Evolutionary conservation across 73 alveolate species (phyloP), one percentile per base, ranked within the genome.

Genomic region (Tetrahymena borealis): DNA sequence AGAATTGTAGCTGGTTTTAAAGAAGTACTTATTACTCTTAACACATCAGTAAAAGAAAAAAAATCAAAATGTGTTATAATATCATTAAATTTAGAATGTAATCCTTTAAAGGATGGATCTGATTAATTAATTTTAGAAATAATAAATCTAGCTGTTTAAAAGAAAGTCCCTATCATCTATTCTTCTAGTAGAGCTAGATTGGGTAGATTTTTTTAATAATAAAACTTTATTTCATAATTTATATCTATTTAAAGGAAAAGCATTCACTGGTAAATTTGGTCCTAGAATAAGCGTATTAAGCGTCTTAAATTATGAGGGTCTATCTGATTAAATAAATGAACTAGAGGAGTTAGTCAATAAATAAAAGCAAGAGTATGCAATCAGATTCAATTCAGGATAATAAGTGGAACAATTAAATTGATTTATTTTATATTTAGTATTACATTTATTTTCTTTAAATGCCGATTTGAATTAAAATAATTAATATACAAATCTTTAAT

Each of bases 211-310:
- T n/a, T 7, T 8, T 7, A 15, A 10, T 13, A 1, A 60, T 60
- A 20, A 10, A 5, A 9, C 7, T 39, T 39, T 39, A 39, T 60
- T 20, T 60, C 9, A 3, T 60, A 1, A 60, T 24, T n/a, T 60
- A 24, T 60, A 2, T 60, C 28, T 20, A 12, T 39, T 18, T 60
- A 10, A 24, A 60, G 85, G 85, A 3, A 60, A 60, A 60, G 95
- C 95, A 4, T 93, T 79, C 79, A 39, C 93, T 39, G 95, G 95
- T 5, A 93, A 93, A 79, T 93, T 93, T 85, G 95, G 95, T 31
- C 93, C 95, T 24, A 93, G 91, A 85, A 93, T 93, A 16, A 85
- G 93, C 39, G 95, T 93, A 18, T 41, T 93, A n/a, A 93, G 95
- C 41, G 91, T 93, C 9, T 79, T 93, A 4, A 93, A 93, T 93